Evolutionary conservation across 306 rosid genomes (phyloP), one percentile per base, ranked within the genome.

Genomic region (Betula pendula): DNA sequence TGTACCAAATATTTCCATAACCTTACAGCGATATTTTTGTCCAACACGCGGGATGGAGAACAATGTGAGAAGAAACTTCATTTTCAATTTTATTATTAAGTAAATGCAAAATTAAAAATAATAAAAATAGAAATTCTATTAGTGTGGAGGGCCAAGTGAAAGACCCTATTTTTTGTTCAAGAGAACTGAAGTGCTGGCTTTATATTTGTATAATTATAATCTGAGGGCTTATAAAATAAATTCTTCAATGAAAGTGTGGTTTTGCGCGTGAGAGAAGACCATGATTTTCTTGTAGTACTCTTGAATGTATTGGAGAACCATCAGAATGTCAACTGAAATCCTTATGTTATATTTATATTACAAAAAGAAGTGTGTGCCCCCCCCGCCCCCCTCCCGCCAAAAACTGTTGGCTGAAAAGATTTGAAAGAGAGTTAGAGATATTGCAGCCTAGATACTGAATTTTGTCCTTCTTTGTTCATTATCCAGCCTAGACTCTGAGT

Each of bases 401-500:
- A 4, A 38, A 38, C 44, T 17, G 25, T 42, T 44, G 73, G 52
- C 58, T 63, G 27, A 20, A 27, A 20, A 53, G 38, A 15, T 74
- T 55, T 65, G 31, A 12, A 44, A 71, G 51, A 25, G 38, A 74
- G 20, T 63, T 81, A 71, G 70, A 77, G 27, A 72, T 42, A 80
- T 76, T 24, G 68, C 24, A 42, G 65, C 59, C 72, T 73, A 56
- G 75, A 68, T 79, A 24, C 76, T 77, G 48, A 85, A 69, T 52
- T 17, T 53, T 12, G 16, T 6, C 40, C 69, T 78, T 79, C 72
- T 65, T 65, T 82, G 67, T 81, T 50, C 60, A 60, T 81, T 70
- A 69, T 73, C 77, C 80, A 95, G 98, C 83, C 87, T 95, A 63
- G 98, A 92, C 79, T 85, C 97, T 6, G 97, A 92, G 80, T 92